Evolutionary conservation across 2,329 filamentous ascomycete genomes (phyloP).

Genomic region (Paraconiothyrium brasiliense): DNA sequence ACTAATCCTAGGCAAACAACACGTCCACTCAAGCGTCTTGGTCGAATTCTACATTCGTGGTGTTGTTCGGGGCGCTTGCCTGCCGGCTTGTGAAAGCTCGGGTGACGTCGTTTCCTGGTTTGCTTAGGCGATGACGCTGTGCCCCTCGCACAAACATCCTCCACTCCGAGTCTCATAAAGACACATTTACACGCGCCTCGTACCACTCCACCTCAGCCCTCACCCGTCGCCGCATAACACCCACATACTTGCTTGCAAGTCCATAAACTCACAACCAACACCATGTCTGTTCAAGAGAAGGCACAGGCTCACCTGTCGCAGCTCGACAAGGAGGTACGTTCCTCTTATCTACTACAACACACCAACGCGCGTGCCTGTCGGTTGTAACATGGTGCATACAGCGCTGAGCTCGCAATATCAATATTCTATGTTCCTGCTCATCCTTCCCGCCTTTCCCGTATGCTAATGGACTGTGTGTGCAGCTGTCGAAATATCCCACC

Average conservation of each 20-base stretch:
- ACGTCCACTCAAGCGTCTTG: not conserved
- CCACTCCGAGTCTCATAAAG: constrained; percentile 16
- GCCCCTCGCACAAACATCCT: constrained; percentile 26
- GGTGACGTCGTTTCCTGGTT: constrained; percentile 36
- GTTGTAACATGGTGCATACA: not conserved
- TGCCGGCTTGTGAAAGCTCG: constrained; percentile 45
- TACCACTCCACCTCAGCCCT: constrained; percentile 20
- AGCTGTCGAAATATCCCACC: constrained; percentile 86
- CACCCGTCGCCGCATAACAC: constrained; percentile 15
- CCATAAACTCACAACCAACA: constrained; percentile 37
- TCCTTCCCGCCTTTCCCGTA: not conserved
- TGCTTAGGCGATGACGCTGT: constrained; percentile 37
- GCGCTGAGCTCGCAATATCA: not conserved
- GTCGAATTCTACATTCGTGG: constrained; percentile 10
- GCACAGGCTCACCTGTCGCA: constrained; percentile 78
- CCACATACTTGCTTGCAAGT: constrained; percentile 10
- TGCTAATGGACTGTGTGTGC: constrained; percentile 41
- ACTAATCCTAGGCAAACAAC: not conserved
- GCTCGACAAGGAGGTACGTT: constrained; percentile 83
- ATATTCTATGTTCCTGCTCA: not conserved
- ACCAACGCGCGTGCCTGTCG: constrained; percentile 12
- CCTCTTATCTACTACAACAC: constrained; percentile 11
- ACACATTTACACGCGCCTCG: constrained; percentile 19
- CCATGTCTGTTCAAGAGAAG: constrained; percentile 80
- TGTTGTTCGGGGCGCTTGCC: constrained; percentile 10